Conservation (phyloP, 352 stramenopile genomes). For the Pelagophyceae sp. region DNA sequence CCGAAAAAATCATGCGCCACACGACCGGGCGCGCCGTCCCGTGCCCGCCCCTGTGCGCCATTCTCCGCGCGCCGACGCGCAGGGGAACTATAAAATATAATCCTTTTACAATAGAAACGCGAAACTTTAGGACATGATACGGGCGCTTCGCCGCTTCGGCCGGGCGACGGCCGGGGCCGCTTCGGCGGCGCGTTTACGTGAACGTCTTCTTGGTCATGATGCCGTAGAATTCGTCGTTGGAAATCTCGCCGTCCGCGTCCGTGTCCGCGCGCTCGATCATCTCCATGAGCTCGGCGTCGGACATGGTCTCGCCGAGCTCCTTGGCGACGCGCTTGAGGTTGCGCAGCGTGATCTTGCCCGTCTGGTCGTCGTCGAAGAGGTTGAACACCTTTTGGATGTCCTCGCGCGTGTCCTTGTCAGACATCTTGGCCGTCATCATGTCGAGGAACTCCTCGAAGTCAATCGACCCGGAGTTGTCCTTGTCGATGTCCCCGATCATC, state of each 20-base stretch:
- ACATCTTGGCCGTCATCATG: constrained; percentile 27
- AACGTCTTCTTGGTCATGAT: constrained; percentile 94
- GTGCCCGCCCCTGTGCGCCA: too few relatives aligned
- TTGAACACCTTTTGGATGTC: constrained; percentile 95
- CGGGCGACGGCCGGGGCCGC: too few relatives aligned
- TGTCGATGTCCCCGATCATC: constrained; percentile 91
- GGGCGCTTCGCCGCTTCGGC: too few relatives aligned
- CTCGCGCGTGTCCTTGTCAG: constrained; percentile 86
- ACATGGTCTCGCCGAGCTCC: constrained; percentile 90
- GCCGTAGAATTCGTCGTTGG: constrained; percentile 77
- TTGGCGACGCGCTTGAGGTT: constrained; percentile 94
- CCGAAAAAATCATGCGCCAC: too few relatives aligned
- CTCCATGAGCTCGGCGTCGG: constrained; percentile 88
- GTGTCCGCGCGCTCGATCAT: constrained; percentile 95
- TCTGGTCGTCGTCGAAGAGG: constrained; percentile 93
- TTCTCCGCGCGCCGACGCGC: too few relatives aligned
- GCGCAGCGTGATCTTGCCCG: constrained; percentile 84
- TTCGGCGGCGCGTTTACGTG: too few relatives aligned
- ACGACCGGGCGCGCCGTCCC: too few relatives aligned
- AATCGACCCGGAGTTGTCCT: constrained; percentile 63
- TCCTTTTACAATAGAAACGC: too few relatives aligned
- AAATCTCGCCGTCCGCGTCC: constrained; percentile 90
- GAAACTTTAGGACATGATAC: too few relatives aligned
- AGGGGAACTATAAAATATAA: too few relatives aligned
- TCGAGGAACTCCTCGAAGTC: constrained; percentile 95